Percentiles rank a stretch among this genome's conserved stretches.
Conservation (phyloP, 495 filamentous ascomycete genomes). For the Paragyromitra xinjiangensis region DNA sequence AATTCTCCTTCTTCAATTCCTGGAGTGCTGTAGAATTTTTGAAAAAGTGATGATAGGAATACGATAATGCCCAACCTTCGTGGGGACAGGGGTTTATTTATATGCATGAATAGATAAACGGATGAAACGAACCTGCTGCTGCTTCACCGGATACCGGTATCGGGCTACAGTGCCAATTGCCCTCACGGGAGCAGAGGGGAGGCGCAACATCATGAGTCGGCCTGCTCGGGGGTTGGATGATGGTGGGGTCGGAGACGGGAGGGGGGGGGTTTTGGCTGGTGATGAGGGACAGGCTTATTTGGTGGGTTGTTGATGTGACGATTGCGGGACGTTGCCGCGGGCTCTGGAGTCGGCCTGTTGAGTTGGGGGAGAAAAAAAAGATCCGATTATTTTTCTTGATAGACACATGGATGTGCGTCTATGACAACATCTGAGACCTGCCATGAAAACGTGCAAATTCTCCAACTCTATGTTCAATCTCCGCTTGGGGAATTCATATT, state of each 20-base stretch:
- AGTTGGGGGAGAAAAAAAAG: conserved; percentile 10
- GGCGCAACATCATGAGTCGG: conserved; percentile 53
- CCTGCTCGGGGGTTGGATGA: conserved; percentile 25
- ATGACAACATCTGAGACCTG: conserved; percentile 40
- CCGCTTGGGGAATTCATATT: neutral
- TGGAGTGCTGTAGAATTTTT: neutral
- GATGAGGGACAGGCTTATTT: conserved; percentile 2
- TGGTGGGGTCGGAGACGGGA: conserved; percentile 11
- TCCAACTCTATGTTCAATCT: neutral
- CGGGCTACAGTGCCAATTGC: conserved; percentile 51
- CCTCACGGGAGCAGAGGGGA: conserved; percentile 51
- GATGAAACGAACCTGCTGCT: conserved; percentile 47
- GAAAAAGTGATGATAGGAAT: neutral
- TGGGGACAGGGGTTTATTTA: neutral
- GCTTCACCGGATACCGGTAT: conserved; percentile 37
- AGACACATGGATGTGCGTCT: conserved; percentile 2
- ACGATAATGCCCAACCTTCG: neutral
- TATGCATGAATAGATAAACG: neutral
- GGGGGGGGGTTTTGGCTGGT: conserved; percentile 7
- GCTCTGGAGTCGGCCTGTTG: conserved; percentile 5
- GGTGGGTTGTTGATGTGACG: conserved; percentile 34
- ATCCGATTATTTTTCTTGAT: conserved; percentile 29
- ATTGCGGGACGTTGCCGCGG: conserved; percentile 22
- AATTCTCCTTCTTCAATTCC: conserved; percentile 19
- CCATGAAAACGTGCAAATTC: neutral